Percentiles rank a stretch among this genome's conserved stretches.
phyloP scores from a whole-genome alignment of 2,329 filamentous ascomycete species.

The Lojkania enalia region DNA sequence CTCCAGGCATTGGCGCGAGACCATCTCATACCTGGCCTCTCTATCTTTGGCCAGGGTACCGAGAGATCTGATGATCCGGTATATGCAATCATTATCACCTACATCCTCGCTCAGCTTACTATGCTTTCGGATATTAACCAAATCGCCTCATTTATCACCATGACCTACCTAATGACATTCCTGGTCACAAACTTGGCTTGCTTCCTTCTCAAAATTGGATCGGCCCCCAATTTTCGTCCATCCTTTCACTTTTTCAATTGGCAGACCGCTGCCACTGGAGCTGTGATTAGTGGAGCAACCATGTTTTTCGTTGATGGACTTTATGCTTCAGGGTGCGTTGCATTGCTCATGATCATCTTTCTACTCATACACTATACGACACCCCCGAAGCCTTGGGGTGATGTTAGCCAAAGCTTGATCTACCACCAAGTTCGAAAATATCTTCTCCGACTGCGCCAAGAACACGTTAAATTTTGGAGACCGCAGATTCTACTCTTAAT shows the following conservation, averaged over 20 bases:
- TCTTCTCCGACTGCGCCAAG: constrained; percentile 76
- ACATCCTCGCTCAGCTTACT: constrained; percentile 73
- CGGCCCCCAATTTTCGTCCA: constrained; percentile 85
- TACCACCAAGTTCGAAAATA: constrained; percentile 90
- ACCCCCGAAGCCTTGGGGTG: constrained; percentile 86
- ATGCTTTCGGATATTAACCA: constrained; percentile 84
- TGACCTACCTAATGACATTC: constrained; percentile 92
- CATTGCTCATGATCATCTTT: constrained; percentile 75
- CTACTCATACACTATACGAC: constrained; percentile 82
- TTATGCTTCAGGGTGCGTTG: constrained; percentile 76
- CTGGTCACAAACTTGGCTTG: constrained; percentile 86
- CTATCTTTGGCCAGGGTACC: constrained; percentile 73
- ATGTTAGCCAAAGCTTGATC: constrained; percentile 86
- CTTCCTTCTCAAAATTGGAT: constrained; percentile 82
- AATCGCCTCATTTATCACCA: constrained; percentile 86
- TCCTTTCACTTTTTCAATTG: constrained; percentile 89
- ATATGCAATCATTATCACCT: constrained; percentile 75
- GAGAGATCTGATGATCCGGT: constrained; percentile 73
- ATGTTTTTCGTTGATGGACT: constrained; percentile 91
- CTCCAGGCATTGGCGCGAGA: constrained; percentile 82
- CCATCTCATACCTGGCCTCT: constrained; percentile 74
- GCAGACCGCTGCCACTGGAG: constrained; percentile 76
- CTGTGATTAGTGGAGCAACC: constrained; percentile 73
- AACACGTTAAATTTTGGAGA: constrained; percentile 93
- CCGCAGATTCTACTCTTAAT: constrained; percentile 84